Conservation (phyloP, 2,329 filamentous ascomycete genomes). For the Alternaria angustiovoidea region DNA sequence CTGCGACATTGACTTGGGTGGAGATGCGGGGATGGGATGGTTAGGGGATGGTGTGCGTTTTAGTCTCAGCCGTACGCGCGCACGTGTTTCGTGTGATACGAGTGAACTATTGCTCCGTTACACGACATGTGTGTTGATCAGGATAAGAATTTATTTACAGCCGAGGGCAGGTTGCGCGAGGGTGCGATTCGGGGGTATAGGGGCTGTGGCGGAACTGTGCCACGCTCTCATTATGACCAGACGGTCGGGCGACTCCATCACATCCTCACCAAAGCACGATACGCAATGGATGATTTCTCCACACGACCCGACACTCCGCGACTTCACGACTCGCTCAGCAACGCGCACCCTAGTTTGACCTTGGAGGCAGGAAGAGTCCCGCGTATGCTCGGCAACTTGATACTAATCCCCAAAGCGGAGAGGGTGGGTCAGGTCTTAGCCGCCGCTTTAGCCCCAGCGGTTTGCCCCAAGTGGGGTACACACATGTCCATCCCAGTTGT, state of each 20-base stretch:
- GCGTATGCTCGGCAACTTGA: neutral
- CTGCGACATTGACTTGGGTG: conserved; percentile 11
- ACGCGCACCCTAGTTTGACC: neutral
- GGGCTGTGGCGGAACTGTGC: neutral
- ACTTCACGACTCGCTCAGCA: neutral
- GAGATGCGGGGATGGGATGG: conserved; percentile 5
- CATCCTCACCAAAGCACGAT: neutral
- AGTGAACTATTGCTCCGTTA: neutral
- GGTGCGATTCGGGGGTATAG: neutral
- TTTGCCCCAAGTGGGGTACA: conserved; percentile 25
- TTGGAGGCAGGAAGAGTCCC: neutral
- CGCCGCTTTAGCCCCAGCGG: neutral
- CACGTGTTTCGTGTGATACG: conserved; percentile 2
- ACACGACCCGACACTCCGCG: neutral
- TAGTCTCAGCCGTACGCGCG: neutral
- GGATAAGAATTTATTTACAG: neutral
- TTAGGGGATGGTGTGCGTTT: conserved; percentile 10
- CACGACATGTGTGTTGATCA: neutral
- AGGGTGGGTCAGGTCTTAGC: neutral
- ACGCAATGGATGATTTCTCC: neutral
- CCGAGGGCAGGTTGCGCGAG: too few species aligned
- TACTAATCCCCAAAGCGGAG: neutral
- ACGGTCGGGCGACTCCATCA: neutral
- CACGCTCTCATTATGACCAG: neutral
- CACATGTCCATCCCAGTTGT: conserved; percentile 16